Percentiles rank a stretch among this genome's conserved stretches.
These are phyloP conservation scores for Gliomastix tumulicola DNA, from an alignment of 2,329 filamentous ascomycete species.

Conservation along the genomic window DNA sequence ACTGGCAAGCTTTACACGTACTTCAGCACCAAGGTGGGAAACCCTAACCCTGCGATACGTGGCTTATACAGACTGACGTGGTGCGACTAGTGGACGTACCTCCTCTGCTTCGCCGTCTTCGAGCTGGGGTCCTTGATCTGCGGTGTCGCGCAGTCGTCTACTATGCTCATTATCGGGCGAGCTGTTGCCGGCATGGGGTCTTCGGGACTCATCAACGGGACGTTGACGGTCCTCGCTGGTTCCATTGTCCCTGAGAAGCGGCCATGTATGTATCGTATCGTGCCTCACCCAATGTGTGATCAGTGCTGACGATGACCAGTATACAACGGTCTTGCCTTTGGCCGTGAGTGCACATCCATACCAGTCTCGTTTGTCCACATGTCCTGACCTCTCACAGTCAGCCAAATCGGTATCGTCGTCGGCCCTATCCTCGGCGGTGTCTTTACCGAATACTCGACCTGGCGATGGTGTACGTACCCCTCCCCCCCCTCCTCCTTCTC, in stretches of 20 bases:
- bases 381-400: constrained; percentile 5
- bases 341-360: constrained; percentile 14
- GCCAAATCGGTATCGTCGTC: constrained; percentile 27
- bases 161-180: constrained; percentile 12
- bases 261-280: constrained; percentile 5
- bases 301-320: no score
- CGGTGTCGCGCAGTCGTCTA: constrained; percentile 8
- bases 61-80: no score
- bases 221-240: constrained; percentile 9
- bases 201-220: constrained; percentile 10
- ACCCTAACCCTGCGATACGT: no score
- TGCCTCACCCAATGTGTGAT: no score
- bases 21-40: constrained; percentile 32
- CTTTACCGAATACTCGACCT: constrained; percentile 28
- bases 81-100: constrained; percentile 9
- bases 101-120: constrained; percentile 10
- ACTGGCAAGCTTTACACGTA: constrained; percentile 40
- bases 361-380: no score
- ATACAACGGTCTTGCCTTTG: constrained; percentile 9
- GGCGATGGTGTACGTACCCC: constrained; percentile 26
- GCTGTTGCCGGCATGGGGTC: constrained; percentile 10
- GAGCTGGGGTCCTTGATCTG: constrained; percentile 13
- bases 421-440: constrained; percentile 35
- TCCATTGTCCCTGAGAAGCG: constrained; percentile 9
- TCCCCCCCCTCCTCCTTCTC: no score